Percentiles rank a stretch among this genome's conserved stretches.
Evolutionary conservation across 2,329 filamentous ascomycete genomes (phyloP).

Genomic region (Cylindrodendrum hubeiense): DNA sequence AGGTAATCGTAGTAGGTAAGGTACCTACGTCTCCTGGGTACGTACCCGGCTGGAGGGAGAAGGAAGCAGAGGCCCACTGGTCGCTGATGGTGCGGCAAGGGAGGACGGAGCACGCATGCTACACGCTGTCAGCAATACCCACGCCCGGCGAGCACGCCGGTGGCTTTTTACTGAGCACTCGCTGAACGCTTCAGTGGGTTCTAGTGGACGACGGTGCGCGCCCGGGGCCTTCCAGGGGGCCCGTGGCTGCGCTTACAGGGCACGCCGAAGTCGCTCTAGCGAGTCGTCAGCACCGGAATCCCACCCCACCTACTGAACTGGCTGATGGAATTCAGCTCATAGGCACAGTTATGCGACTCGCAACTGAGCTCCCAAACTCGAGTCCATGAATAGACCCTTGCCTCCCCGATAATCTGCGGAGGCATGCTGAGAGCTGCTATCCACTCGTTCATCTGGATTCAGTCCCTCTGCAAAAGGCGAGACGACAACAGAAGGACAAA

Average conservation of each 20-base stretch:
- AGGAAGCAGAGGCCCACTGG: constrained; percentile 20
- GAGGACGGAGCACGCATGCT: constrained; percentile 27
- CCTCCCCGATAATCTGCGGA: neutral
- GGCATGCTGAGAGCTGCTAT: neutral
- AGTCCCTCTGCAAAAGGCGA: neutral
- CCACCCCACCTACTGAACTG: constrained; percentile 4
- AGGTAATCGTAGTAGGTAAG: constrained; percentile 25
- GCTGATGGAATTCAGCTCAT: constrained; percentile 16
- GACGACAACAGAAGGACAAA: neutral
- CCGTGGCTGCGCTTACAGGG: constrained; percentile 14
- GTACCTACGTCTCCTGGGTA: neutral
- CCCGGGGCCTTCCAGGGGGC: neutral
- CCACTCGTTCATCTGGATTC: neutral
- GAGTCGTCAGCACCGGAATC: constrained; percentile 7
- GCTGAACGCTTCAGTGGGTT: constrained; percentile 5
- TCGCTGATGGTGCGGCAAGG: constrained; percentile 41
- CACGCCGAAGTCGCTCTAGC: constrained; percentile 3
- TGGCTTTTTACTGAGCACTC: neutral
- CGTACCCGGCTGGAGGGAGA: constrained; percentile 2
- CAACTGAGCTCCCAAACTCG: constrained; percentile 1
- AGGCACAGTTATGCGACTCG: constrained; percentile 2
- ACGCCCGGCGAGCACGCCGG: neutral
- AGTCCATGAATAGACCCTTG: constrained; percentile 2
- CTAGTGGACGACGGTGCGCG: constrained; percentile 9
- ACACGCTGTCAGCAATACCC: neutral